A percentile compares a stretch with the other conserved stretches of the same genome.
phyloP scores from a whole-genome alignment of 257 asterid species.

The Solanum boliviense region DNA sequence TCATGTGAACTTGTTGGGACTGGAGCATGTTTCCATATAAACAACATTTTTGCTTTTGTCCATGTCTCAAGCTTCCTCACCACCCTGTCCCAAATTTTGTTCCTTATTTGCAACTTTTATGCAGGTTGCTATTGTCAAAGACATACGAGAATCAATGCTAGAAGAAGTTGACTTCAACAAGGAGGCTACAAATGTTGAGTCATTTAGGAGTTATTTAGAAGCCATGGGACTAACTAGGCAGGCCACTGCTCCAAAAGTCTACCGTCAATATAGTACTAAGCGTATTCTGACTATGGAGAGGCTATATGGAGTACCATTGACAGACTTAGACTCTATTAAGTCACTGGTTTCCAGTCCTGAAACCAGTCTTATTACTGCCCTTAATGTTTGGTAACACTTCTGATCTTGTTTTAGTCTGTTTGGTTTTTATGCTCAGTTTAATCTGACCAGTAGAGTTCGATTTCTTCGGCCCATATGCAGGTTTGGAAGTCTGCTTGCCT shows the following conservation, averaged over 20 bases:
- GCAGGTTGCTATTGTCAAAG: slow-evolving; percentile 92
- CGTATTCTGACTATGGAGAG: slow-evolving; percentile 91
- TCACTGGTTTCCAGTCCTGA: slow-evolving; percentile 84
- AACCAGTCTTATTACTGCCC: slow-evolving; percentile 84
- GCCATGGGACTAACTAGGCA: slow-evolving; percentile 84
- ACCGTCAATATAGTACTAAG: slow-evolving; percentile 46
- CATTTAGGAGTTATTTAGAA: slow-evolving; percentile 76
- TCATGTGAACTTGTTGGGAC: not conserved
- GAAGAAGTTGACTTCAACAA: slow-evolving; percentile 95
- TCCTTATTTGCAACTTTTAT: slow-evolving; percentile 10
- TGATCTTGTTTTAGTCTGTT: not conserved
- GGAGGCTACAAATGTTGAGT: slow-evolving; percentile 82
- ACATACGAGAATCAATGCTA: slow-evolving; percentile 93
- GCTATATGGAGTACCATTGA: slow-evolving; percentile 95
- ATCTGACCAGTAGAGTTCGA: not conserved
- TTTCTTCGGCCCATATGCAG: slow-evolving; percentile 20
- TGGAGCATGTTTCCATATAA: not conserved
- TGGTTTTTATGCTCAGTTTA: not conserved
- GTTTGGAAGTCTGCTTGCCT: slow-evolving; percentile 96
- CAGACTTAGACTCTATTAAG: slow-evolving; percentile 83
- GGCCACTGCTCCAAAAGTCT: slow-evolving; percentile 95
- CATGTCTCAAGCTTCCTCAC: not conserved
- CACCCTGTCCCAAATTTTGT: not conserved
- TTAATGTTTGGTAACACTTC: slow-evolving; percentile 75
- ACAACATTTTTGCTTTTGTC: not conserved